These are phyloP conservation scores for Fusarium duplospermum DNA, from an alignment of 2,329 filamentous ascomycete species.

Conservation along the genomic window DNA sequence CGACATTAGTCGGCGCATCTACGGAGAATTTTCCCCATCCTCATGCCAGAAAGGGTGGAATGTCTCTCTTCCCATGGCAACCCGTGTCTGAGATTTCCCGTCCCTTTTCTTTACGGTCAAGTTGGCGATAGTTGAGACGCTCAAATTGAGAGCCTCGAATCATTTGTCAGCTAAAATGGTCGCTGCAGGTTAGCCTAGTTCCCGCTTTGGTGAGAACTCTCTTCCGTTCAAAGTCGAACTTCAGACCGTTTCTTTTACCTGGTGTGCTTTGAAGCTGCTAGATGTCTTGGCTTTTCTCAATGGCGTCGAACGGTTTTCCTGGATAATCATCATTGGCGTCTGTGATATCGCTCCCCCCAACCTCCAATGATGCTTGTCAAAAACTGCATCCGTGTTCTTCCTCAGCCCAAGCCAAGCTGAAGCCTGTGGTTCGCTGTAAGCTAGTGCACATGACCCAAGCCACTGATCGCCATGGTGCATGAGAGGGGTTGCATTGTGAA, in stretches of 20 bases:
- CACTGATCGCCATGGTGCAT: conserved; percentile 35
- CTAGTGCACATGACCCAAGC: conserved; percentile 27
- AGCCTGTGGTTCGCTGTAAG: conserved; percentile 8
- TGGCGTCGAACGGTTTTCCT: not conserved
- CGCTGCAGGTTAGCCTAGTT: not conserved
- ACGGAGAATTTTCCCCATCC: not conserved
- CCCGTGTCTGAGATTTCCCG: not conserved
- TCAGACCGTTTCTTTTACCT: not conserved
- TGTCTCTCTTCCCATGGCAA: not conserved
- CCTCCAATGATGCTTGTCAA: not conserved
- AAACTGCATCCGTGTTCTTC: not conserved
- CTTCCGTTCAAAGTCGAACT: not conserved
- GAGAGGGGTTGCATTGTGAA: conserved; percentile 10
- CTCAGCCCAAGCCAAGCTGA: not conserved
- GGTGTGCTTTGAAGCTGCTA: not conserved
- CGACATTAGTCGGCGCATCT: not conserved
- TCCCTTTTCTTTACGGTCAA: not conserved
- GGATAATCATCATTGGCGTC: not conserved
- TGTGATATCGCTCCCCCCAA: not conserved
- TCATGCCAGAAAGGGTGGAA: not conserved
- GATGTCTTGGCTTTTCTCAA: not conserved
- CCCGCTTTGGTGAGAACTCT: not conserved
- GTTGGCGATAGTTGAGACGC: not conserved
- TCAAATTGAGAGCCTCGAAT: not conserved
- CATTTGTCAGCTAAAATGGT: not conserved